Base-by-base conservation (phyloP, 768 basidiomycete species). In the Tricholoma bakamatsutake region DNA sequence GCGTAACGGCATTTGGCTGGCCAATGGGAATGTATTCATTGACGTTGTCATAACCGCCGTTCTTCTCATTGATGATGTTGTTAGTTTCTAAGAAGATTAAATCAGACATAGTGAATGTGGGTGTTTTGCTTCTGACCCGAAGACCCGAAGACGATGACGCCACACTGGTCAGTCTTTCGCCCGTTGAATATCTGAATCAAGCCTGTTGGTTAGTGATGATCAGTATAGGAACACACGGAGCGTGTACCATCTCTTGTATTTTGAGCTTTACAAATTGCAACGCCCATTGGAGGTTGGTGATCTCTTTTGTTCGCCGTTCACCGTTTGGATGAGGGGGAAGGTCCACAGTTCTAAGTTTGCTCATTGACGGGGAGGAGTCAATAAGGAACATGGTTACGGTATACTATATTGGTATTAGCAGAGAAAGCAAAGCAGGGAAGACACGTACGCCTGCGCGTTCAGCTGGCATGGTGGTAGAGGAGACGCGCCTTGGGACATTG, bases 131-230 rank as follows among this genome's bases (percentile, higher is more conserved):
- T n/a, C 55, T 45, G 60, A 77, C 93, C 82, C 68, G 91, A 84
- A 2, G 87, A 83, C n/a, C 92, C 95, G 64, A 93, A 93, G 2
- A 87, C 71, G 47, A 97, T 79, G 28, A 98, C 82, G n/a, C 93
- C 91, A 66, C 93, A 92, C 65, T 92, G 85, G 65, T 96, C 95
- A 9, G 95, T 98, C 75, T 96, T 97, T 40, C 95, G 79, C 12
- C 87, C 90, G 61, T 89, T 84, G 66, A 85, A 93, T 61, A 98
- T 93, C 95, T 98, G 59, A 15, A 27, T 45, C 47, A 40, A 30
- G 52, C 54, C n/a, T 28, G 37, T 57, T 52, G 45, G 50, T 52
- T 15, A 18, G 37, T 13, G 5, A 43, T 17, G n/a, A n/a, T n/a
- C n/a, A n/a, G 50, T 21, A 11, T 17, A 13, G 13, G 55, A 15